Conservation (phyloP, 1,139 yeast genomes). For the Hyphopichia pseudoburtonii region DNA sequence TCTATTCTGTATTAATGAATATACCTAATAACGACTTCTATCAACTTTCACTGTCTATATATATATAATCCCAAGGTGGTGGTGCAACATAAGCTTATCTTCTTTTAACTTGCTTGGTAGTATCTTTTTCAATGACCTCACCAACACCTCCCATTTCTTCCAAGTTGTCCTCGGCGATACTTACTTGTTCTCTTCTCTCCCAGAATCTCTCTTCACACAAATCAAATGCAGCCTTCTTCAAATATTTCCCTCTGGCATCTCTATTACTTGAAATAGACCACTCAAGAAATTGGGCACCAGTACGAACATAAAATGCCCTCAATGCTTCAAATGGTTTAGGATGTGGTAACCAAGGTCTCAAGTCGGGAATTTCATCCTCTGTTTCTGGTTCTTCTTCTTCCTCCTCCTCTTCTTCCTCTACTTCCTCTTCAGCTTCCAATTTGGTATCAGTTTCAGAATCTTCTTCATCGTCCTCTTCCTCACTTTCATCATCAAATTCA, state of each 20-base stretch:
- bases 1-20: no score
- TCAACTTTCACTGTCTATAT: not conserved
- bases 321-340: slow-evolving; percentile 92
- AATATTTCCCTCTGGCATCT: slow-evolving; percentile 87
- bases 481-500: slow-evolving; percentile 59
- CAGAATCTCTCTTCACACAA: slow-evolving; percentile 95
- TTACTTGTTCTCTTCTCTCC: slow-evolving; percentile 95
- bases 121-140: slow-evolving; percentile 80
- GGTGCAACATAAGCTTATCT: no score
- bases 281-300: slow-evolving; percentile 83
- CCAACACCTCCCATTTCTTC: slow-evolving; percentile 93
- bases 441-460: slow-evolving; percentile 59
- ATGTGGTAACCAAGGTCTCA: slow-evolving; percentile 95
- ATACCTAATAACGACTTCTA: no score
- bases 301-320: slow-evolving; percentile 80
- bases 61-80: no score
- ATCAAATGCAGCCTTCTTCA: slow-evolving; percentile 87
- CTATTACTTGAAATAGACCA: slow-evolving; percentile 89
- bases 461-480: slow-evolving; percentile 67
- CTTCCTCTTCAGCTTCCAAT: slow-evolving; percentile 55
- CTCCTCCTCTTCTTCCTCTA: slow-evolving; percentile 59
- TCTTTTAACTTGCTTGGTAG: slow-evolving; percentile 46
- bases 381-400: slow-evolving; percentile 60
- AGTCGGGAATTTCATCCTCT: slow-evolving; percentile 79
- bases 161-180: slow-evolving; percentile 81